Base-by-base conservation (phyloP, 805 yeast genomes). In the Zygosaccharomyces bailii region DNA sequence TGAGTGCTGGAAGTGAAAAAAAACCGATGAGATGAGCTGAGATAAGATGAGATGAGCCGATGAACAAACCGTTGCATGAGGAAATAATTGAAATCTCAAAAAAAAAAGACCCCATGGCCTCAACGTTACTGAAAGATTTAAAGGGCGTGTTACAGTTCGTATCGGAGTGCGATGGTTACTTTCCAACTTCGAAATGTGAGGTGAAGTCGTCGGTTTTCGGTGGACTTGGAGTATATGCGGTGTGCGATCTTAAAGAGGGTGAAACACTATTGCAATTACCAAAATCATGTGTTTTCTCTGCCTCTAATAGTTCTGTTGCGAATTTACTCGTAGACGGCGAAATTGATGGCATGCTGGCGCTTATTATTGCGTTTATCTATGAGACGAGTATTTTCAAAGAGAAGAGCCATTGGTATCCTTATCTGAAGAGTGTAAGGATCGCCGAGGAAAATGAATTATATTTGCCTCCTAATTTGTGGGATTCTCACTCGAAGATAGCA, bases 381-480 rank as follows among this genome's bases (percentile, higher is more conserved):
- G 98, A 91, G 59, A 63, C 71, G 43, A 53, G 56, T 2, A 66
- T 77, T 2, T 66, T 74, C 36, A 78, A 78, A 2, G 67, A 70
- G n/a, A 53, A 61, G 3, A 84, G 95, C n/a, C 96, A 96, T 4
- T 91, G 97, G 97, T 70, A 48, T 48, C 70, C 68, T 2, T 91
- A 84, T 60, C 68, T 90, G 35, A 63, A 69, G 20, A 71, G 84
- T 14, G 74, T 87, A 20, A 67, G 71, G 44, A 56, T 67, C 6
- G 49, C 55, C 13, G 58, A 59, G 35, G 57, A 65, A 2, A 61
- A 61, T 5, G 52, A 60, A 1, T 52, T 71, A 10, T 63, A 68
- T 6, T 45, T 73, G 3, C 90, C 95, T 0, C 79, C 90, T 2
- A 71, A 82, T 45, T 68, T 82, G 25, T 87, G 96, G 96, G 45